Percentiles rank a stretch among this genome's conserved stretches.
phyloP scores from a whole-genome alignment of 768 basidiomycete species.

The Pleurotus giganteus region DNA sequence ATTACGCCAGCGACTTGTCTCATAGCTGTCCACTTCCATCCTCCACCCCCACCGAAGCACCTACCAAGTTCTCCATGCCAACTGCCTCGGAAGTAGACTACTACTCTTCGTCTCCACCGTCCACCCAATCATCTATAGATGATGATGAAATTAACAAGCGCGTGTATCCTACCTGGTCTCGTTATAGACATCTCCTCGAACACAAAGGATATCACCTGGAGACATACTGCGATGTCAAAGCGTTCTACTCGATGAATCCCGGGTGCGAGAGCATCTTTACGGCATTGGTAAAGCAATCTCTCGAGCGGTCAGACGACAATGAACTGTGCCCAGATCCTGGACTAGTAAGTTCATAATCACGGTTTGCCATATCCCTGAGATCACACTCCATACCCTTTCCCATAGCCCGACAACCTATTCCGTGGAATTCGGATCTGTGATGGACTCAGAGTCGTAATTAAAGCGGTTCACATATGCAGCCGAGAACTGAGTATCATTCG shows the following conservation, averaged over 20 bases:
- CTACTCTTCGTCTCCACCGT: conserved; percentile 38
- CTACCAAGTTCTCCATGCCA: background rate
- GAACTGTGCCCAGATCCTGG: conserved; percentile 71
- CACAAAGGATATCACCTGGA: conserved; percentile 61
- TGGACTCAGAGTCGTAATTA: conserved; percentile 56
- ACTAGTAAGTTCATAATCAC: conserved; percentile 45
- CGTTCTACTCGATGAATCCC: conserved; percentile 40
- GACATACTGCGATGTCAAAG: conserved; percentile 65
- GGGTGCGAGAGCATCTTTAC: conserved; percentile 18
- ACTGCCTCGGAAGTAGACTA: conserved; percentile 22
- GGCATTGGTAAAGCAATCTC: conserved; percentile 20
- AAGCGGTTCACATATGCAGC: conserved; percentile 64
- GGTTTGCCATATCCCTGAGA: background rate
- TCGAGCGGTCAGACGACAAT: conserved; percentile 42
- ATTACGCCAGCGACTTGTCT: background rate
- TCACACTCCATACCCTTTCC: background rate
- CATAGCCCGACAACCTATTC: conserved; percentile 70
- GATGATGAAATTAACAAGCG: conserved; percentile 62
- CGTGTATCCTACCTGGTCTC: conserved; percentile 59
- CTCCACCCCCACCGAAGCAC: background rate
- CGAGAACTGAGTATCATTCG: conserved; percentile 62
- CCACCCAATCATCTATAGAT: conserved; percentile 50
- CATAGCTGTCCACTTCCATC: background rate
- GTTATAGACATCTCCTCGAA: conserved; percentile 46
- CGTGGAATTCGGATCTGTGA: conserved; percentile 56